phyloP scores from a whole-genome alignment of 2,329 filamentous ascomycete species.

The Claviceps spartinae region DNA sequence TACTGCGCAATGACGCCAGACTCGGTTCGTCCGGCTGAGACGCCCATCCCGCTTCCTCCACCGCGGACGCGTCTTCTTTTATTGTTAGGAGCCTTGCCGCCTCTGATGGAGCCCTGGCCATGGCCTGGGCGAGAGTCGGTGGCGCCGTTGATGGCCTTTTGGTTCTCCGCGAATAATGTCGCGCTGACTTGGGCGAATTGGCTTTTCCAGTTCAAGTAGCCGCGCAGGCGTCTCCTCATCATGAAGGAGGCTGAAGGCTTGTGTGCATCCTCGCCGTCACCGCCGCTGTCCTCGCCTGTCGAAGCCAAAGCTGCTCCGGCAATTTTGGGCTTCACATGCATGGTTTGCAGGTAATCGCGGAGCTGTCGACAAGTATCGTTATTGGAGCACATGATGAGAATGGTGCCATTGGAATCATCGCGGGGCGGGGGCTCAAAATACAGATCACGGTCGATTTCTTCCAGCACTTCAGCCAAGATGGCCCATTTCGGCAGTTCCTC shows the following conservation, averaged over 20 bases:
- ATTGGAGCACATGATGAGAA: slow-evolving; percentile 91
- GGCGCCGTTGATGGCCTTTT: slow-evolving; percentile 58
- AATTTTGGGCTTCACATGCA: slow-evolving; percentile 55
- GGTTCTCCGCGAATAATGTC: slow-evolving; percentile 64
- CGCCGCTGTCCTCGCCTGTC: slow-evolving; percentile 28
- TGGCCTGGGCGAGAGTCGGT: slow-evolving; percentile 39
- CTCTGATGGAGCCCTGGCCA: slow-evolving; percentile 33
- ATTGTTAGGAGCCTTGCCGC: slow-evolving; percentile 56
- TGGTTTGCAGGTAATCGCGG: slow-evolving; percentile 80
- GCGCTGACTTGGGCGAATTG: slow-evolving; percentile 78
- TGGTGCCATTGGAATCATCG: slow-evolving; percentile 81
- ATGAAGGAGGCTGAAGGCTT: slow-evolving; percentile 68
- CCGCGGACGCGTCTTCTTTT: slow-evolving; percentile 78
- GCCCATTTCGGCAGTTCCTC: slow-evolving; percentile 95
- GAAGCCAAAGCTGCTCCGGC: slow-evolving; percentile 17
- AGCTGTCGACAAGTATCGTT: slow-evolving; percentile 76
- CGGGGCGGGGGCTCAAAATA: slow-evolving; percentile 66
- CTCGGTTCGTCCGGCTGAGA: slow-evolving; percentile 48
- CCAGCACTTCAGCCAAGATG: slow-evolving; percentile 74
- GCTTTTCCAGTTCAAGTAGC: slow-evolving; percentile 82
- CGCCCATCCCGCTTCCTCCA: slow-evolving; percentile 44
- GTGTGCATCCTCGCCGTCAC: slow-evolving; percentile 35
- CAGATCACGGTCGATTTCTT: slow-evolving; percentile 83
- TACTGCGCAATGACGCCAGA: slow-evolving; percentile 64
- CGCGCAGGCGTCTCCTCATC: slow-evolving; percentile 76